These are phyloP conservation scores for Lachnellula arida DNA, from an alignment of 2,329 filamentous ascomycete genomes.

Conservation along the genomic window DNA sequence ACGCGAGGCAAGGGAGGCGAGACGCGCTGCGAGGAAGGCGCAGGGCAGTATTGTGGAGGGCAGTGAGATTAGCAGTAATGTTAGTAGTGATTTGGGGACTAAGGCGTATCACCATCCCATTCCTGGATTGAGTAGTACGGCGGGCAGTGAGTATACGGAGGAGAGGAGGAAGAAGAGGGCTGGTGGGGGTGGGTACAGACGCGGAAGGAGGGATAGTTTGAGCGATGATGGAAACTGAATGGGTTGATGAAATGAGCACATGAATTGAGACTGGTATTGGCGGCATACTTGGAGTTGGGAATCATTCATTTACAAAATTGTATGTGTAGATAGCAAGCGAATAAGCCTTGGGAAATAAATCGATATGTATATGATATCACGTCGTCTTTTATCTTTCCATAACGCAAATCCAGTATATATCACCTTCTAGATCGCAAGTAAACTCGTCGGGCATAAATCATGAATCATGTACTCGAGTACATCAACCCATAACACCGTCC, in stretches of 20 bases:
- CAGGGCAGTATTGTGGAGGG: slow-evolving; percentile 8
- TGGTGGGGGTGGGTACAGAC: slow-evolving; percentile 19
- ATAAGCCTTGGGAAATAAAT: background rate
- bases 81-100: slow-evolving; percentile 29
- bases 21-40: slow-evolving; percentile 4
- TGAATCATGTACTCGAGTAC: no score
- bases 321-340: slow-evolving; percentile 4
- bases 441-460: no score
- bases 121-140: slow-evolving; percentile 27
- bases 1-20: slow-evolving; percentile 13
- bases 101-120: slow-evolving; percentile 33
- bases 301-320: background rate
- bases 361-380: background rate
- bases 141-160: slow-evolving; percentile 28
- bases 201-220: slow-evolving; percentile 16
- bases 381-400: no score
- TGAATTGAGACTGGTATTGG: slow-evolving; percentile 1
- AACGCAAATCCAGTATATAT: no score
- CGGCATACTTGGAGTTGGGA: background rate
- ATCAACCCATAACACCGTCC: no score
- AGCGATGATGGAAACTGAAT: slow-evolving; percentile 10
- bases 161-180: slow-evolving; percentile 29
- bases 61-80: slow-evolving; percentile 16
- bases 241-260: background rate
- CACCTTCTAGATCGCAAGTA: no score